Conservation (phyloP, 1,139 yeast genomes). For the Pichia sp. region DNA sequence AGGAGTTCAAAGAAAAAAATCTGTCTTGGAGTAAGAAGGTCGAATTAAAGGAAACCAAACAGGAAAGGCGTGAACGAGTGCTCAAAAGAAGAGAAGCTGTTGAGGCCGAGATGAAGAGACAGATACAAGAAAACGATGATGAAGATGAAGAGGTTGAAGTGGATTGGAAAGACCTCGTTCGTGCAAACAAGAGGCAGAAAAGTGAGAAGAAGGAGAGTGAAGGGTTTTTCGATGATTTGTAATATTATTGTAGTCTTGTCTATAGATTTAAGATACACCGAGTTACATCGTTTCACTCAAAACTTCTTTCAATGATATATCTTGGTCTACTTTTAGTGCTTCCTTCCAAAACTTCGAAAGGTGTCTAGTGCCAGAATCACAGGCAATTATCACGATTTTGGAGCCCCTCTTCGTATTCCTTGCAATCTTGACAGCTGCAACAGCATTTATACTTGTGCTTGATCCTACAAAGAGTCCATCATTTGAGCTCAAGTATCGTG, state of each 20-base stretch:
- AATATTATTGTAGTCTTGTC: slow-evolving; percentile 34
- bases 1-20: slow-evolving; percentile 49
- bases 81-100: slow-evolving; percentile 60
- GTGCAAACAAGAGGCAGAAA: slow-evolving; percentile 55
- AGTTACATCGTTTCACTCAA: no score
- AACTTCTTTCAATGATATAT: slow-evolving; percentile 25
- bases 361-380: slow-evolving; percentile 90
- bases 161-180: slow-evolving; percentile 88
- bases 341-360: slow-evolving; percentile 86
- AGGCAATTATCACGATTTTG: slow-evolving; percentile 78
- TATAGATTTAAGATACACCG: background rate
- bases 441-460: slow-evolving; percentile 89
- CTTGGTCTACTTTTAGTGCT: slow-evolving; percentile 38
- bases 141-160: slow-evolving; percentile 46
- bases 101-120: slow-evolving; percentile 51
- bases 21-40: slow-evolving; percentile 77
- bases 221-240: slow-evolving; percentile 73
- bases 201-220: slow-evolving; percentile 42
- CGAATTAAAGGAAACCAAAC: slow-evolving; percentile 60
- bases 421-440: slow-evolving; percentile 76
- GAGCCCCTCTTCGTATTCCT: slow-evolving; percentile 52
- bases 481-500: slow-evolving; percentile 68
- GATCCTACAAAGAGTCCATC: slow-evolving; percentile 93
- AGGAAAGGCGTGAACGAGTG: slow-evolving; percentile 60
- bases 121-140: slow-evolving; percentile 31